Evolutionary conservation across 2,329 filamentous ascomycete species (phyloP).

Genomic region (Cladosporium oxysporum): DNA sequence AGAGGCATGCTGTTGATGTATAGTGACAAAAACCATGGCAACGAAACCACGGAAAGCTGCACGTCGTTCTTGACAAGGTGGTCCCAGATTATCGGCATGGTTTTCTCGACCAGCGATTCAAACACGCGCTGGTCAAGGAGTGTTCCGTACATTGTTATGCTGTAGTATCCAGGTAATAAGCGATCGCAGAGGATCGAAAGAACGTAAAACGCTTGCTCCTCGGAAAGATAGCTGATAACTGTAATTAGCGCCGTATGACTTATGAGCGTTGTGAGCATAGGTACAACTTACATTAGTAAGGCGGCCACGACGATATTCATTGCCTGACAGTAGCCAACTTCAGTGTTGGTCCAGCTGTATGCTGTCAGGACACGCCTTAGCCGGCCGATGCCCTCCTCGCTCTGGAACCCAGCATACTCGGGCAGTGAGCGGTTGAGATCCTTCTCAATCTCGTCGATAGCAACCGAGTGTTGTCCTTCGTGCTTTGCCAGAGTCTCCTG

Average conservation of each 20-base stretch:
- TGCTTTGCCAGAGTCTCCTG: constrained; percentile 81
- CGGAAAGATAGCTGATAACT: constrained; percentile 79
- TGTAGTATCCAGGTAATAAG: constrained; percentile 94
- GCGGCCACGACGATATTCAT: constrained; percentile 99
- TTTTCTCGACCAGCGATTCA: constrained; percentile 96
- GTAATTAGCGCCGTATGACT: constrained; percentile 31
- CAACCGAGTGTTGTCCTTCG: constrained; percentile 82
- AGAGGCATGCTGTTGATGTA: constrained; percentile 99
- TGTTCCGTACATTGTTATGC: constrained; percentile 98
- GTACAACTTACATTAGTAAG: constrained; percentile 71
- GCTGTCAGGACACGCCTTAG: constrained; percentile 89
- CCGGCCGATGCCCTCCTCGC: constrained; percentile 88
- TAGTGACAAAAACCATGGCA: constrained; percentile 96
- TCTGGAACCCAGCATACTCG: constrained; percentile 97
- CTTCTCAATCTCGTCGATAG: constrained; percentile 99
- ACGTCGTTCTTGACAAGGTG: constrained; percentile 97
- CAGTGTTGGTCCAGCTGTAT: constrained; percentile 94
- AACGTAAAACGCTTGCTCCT: constrained; percentile 91
- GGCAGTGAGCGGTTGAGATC: constrained; percentile 94
- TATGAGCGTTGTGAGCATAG: not conserved
- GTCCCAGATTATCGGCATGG: constrained; percentile 97
- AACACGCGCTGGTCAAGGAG: constrained; percentile 96
- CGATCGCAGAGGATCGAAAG: constrained; percentile 90
- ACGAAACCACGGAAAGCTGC: constrained; percentile 92
- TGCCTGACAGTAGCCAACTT: constrained; percentile 97